These are phyloP conservation scores for Agrocybe chaxingu DNA, from an alignment of 768 basidiomycete genomes.

Conservation along the genomic window DNA sequence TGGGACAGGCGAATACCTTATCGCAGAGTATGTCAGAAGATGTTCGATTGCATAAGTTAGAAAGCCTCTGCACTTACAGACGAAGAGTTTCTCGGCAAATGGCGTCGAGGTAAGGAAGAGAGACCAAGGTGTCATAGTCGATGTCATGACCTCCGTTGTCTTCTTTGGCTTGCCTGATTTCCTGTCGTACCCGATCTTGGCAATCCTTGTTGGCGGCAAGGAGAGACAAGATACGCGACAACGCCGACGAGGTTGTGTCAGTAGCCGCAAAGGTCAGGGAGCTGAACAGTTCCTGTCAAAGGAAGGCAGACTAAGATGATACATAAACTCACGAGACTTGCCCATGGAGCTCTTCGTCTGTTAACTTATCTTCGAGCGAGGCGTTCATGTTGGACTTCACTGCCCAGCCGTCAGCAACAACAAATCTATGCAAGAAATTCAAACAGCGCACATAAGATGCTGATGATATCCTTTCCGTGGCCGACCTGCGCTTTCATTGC, in stretches of 20 bases:
- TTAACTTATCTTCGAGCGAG: slow-evolving; percentile 26
- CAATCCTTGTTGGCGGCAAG: slow-evolving; percentile 26
- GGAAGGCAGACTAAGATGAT: neutral
- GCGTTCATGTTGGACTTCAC: slow-evolving; percentile 33
- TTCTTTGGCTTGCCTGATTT: slow-evolving; percentile 25
- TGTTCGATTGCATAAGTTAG: neutral
- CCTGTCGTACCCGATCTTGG: slow-evolving; percentile 33
- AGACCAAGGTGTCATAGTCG: slow-evolving; percentile 32
- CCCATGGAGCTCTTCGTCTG: slow-evolving; percentile 29
- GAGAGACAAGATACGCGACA: slow-evolving; percentile 32
- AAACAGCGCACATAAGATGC: slow-evolving; percentile 28
- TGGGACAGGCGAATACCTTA: slow-evolving; percentile 20
- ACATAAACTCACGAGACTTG: slow-evolving; percentile 22
- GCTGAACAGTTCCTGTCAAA: slow-evolving; percentile 4
- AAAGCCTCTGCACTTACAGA: slow-evolving; percentile 20
- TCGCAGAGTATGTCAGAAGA: neutral
- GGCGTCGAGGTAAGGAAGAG: slow-evolving; percentile 35
- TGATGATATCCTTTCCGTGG: slow-evolving; percentile 45
- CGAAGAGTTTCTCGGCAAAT: slow-evolving; percentile 38
- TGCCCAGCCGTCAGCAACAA: slow-evolving; percentile 5
- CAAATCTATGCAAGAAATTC: neutral
- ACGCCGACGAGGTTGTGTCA: slow-evolving; percentile 40
- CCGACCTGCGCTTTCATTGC: slow-evolving; percentile 29
- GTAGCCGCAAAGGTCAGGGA: slow-evolving; percentile 35
- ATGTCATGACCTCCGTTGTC: slow-evolving; percentile 22